Conservation (phyloP, 2,329 filamentous ascomycete species). For the Lizonia empirigonia region DNA sequence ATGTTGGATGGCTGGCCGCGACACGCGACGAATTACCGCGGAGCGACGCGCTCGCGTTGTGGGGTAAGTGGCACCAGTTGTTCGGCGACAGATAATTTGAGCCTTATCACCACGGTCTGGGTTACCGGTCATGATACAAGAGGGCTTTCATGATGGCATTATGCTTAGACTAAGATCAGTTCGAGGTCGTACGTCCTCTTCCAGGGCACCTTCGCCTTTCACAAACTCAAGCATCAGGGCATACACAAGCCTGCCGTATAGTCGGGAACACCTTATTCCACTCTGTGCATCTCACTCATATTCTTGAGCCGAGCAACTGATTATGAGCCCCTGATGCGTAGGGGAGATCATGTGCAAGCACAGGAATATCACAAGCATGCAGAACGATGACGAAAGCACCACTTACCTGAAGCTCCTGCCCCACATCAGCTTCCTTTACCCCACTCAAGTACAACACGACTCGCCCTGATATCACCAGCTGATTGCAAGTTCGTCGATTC, state of each 20-base stretch:
- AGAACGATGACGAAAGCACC: conserved; percentile 13
- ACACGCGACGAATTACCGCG: conserved; percentile 24
- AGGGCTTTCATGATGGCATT: not conserved
- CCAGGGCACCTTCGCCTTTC: not conserved
- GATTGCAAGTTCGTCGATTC: not conserved
- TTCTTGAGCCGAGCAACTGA: too few species aligned
- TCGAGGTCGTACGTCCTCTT: too few species aligned
- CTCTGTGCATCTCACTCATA: too few species aligned
- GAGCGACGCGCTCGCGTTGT: conserved; percentile 29
- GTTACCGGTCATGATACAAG: not conserved
- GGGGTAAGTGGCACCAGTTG: conserved; percentile 11
- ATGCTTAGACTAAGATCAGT: too few species aligned
- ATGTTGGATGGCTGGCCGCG: conserved; percentile 37
- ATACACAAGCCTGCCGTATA: not conserved
- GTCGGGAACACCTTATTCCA: not conserved
- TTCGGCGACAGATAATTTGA: not conserved
- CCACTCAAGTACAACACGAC: conserved; percentile 10
- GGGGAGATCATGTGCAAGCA: not conserved
- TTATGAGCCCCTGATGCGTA: not conserved
- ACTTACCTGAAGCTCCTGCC: conserved; percentile 15
- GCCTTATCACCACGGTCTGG: not conserved
- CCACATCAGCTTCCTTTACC: conserved; percentile 25
- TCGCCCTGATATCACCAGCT: not conserved
- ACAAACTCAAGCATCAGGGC: not conserved
- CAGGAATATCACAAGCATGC: not conserved